Percentiles rank a stretch among this genome's conserved stretches.
Evolutionary conservation across 2,329 filamentous ascomycete genomes (phyloP).

Genomic region (Neophaeococcomyces mojaviensis): DNA sequence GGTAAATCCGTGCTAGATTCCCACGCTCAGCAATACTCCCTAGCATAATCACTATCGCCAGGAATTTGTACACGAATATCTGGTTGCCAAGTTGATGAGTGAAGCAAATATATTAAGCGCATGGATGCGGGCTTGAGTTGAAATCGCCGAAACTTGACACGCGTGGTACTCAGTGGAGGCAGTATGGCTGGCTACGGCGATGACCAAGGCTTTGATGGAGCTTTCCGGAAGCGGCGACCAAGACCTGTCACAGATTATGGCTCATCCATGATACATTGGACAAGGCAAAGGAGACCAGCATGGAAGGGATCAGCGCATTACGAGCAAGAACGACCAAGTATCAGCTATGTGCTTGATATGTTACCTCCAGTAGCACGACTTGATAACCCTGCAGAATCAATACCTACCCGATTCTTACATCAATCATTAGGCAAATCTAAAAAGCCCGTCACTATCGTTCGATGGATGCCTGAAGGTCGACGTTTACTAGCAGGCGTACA

Average conservation of each 20-base stretch:
- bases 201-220: conserved; percentile 16
- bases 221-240: conserved; percentile 21
- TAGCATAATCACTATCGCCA: too few relatives aligned
- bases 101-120: too few relatives aligned
- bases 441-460: conserved; percentile 91
- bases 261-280: conserved; percentile 83
- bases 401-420: conserved; percentile 91
- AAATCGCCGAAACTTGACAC: not conserved
- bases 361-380: conserved; percentile 72
- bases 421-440: conserved; percentile 98
- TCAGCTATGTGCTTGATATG: conserved; percentile 89
- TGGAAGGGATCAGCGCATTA: conserved; percentile 65
- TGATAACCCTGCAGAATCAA: conserved; percentile 70
- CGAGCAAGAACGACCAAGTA: conserved; percentile 75
- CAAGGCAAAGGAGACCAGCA: conserved; percentile 69
- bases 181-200: conserved; percentile 5
- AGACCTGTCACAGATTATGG: conserved; percentile 87
- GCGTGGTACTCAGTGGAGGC: not conserved
- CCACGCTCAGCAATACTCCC: too few relatives aligned
- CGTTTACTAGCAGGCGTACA: conserved; percentile 86
- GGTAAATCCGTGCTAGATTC: too few relatives aligned
- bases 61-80: too few relatives aligned
- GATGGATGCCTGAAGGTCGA: conserved; percentile 94
- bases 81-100: too few relatives aligned
- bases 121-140: too few relatives aligned